Evolutionary conservation across 2,329 filamentous ascomycete species (phyloP).

Genomic region (Tolypocladium pustulatum): DNA sequence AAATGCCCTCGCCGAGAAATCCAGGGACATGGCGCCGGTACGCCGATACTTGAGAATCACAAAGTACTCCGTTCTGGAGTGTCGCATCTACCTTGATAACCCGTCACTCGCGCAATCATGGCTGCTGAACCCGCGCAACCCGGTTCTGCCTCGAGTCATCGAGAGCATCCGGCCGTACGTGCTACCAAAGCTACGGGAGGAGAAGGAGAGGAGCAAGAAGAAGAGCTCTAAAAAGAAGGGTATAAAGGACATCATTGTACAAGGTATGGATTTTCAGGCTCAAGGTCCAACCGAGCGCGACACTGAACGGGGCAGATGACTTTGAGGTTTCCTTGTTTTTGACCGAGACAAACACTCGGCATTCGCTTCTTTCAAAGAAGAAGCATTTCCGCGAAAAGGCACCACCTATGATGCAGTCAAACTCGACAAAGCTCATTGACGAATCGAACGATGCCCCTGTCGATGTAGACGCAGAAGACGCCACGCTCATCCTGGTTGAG

Average conservation of each 20-base stretch:
- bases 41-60: constrained; percentile 85
- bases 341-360: constrained; percentile 73
- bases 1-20: background rate
- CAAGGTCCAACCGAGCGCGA: background rate
- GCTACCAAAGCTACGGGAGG: constrained; percentile 82
- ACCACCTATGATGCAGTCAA: constrained; percentile 45
- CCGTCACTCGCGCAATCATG: constrained; percentile 74
- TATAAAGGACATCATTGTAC: constrained; percentile 77
- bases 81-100: constrained; percentile 90
- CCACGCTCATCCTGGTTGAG: constrained; percentile 25
- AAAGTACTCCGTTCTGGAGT: constrained; percentile 91
- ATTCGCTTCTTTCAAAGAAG: constrained; percentile 77
- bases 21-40: constrained; percentile 63
- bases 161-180: constrained; percentile 77
- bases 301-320: constrained; percentile 52
- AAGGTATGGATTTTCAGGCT: constrained; percentile 43
- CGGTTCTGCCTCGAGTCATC: constrained; percentile 73
- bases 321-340: constrained; percentile 94
- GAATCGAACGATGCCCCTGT: constrained; percentile 42
- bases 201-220: constrained; percentile 52
- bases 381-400: constrained; percentile 61
- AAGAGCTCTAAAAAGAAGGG: constrained; percentile 62
- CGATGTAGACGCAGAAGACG: constrained; percentile 35
- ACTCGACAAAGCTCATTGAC: constrained; percentile 51
- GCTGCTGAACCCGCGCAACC: constrained; percentile 67